Percentiles rank a stretch among this genome's conserved stretches.
Evolutionary conservation across 2,329 filamentous ascomycete genomes (phyloP).

Genomic region (Xylaria sp.): DNA sequence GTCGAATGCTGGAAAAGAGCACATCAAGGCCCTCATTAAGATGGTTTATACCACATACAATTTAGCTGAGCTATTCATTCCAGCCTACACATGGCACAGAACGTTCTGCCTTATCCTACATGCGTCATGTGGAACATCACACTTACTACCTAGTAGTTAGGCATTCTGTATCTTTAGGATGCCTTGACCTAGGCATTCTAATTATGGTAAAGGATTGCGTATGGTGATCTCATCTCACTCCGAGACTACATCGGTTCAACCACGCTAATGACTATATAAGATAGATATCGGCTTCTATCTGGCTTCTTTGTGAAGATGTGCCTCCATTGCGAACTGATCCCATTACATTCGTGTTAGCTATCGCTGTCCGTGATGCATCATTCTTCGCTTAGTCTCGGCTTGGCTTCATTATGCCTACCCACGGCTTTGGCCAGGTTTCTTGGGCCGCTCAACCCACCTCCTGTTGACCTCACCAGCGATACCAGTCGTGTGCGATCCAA

Average conservation of each 20-base stretch:
- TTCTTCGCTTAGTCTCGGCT: background rate
- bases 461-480: slow-evolving; percentile 50
- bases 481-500: slow-evolving; percentile 48
- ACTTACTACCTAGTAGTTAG: background rate
- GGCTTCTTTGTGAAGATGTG: background rate
- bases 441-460: slow-evolving; percentile 51
- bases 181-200: background rate
- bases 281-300: background rate
- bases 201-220: background rate
- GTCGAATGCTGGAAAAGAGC: background rate
- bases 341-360: background rate
- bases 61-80: background rate
- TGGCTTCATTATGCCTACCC: slow-evolving; percentile 31
- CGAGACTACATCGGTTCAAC: background rate
- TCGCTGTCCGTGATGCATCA: slow-evolving; percentile 17
- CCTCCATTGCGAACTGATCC: background rate
- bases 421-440: slow-evolving; percentile 38
- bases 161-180: background rate
- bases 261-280: slow-evolving; percentile 16
- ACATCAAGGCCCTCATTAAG: background rate
- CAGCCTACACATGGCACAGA: background rate
- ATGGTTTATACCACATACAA: no score
- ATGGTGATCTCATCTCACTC: background rate
- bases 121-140: background rate
- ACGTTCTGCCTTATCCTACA: background rate